Conservation (phyloP, 768 basidiomycete species). For the Clavulina sp. region DNA sequence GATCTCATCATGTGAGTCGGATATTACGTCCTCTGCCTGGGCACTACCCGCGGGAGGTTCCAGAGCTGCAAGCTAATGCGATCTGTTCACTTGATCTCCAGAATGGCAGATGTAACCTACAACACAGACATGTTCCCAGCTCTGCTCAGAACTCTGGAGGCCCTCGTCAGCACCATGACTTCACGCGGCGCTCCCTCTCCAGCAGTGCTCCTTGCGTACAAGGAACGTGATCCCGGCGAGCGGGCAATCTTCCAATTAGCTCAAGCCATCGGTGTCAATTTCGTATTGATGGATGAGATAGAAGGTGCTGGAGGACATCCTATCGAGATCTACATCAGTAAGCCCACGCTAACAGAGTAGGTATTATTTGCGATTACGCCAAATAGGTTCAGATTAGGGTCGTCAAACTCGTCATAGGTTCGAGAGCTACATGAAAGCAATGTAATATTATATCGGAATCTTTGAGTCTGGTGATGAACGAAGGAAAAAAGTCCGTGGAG, state of each 20-base stretch:
- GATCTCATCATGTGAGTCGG: slow-evolving; percentile 52
- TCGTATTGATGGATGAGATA: slow-evolving; percentile 37
- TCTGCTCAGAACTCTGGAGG: slow-evolving; percentile 47
- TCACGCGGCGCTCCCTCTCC: slow-evolving; percentile 18
- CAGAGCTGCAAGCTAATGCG: too few relatives aligned
- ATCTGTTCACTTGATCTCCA: slow-evolving; percentile 17
- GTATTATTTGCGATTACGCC: too few relatives aligned
- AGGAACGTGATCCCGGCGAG: slow-evolving; percentile 67
- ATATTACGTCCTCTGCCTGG: background rate
- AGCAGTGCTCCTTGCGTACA: slow-evolving; percentile 60
- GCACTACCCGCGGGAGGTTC: too few relatives aligned
- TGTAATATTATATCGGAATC: too few relatives aligned
- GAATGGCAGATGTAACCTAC: slow-evolving; percentile 88
- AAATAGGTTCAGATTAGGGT: too few relatives aligned
- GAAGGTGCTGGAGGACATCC: slow-evolving; percentile 43
- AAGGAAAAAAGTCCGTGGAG: too few relatives aligned
- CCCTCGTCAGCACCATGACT: slow-evolving; percentile 19
- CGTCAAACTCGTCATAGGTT: too few relatives aligned
- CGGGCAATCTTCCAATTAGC: slow-evolving; percentile 54
- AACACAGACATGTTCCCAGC: slow-evolving; percentile 74
- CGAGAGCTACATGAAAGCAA: too few relatives aligned
- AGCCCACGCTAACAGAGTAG: too few relatives aligned
- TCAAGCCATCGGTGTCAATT: slow-evolving; percentile 31
- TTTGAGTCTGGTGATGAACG: too few relatives aligned
- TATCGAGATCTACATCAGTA: slow-evolving; percentile 47